These are phyloP conservation scores for Fusarium protoensiforme DNA, from an alignment of 2,329 filamentous ascomycete genomes.

Conservation along the genomic window DNA sequence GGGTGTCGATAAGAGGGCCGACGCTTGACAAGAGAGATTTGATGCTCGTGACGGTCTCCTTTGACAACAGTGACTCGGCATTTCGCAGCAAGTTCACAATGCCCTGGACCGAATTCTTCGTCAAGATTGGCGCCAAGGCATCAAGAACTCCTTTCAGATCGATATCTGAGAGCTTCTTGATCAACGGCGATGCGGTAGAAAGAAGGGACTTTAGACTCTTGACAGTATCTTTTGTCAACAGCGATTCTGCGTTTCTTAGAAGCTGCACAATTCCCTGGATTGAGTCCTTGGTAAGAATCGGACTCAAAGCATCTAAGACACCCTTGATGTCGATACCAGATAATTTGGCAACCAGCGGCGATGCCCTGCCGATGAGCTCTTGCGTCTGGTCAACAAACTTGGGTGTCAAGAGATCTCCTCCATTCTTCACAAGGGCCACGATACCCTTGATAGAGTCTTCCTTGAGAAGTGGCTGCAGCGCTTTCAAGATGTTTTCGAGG, in stretches of 20 bases:
- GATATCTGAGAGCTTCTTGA: conserved; percentile 22
- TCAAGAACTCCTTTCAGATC: conserved; percentile 46
- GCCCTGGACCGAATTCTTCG: conserved; percentile 46
- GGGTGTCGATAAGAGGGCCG: conserved; percentile 36
- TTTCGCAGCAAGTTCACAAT: conserved; percentile 47
- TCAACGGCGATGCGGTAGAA: conserved; percentile 25
- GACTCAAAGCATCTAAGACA: conserved; percentile 41
- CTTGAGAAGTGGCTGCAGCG: conserved; percentile 49
- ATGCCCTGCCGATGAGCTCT: conserved; percentile 33
- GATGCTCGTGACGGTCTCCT: conserved; percentile 35
- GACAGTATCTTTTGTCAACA: conserved; percentile 37
- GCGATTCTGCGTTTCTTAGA: conserved; percentile 39
- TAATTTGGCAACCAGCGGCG: conserved; percentile 40
- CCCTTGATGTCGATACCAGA: conserved; percentile 49
- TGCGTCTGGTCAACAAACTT: conserved; percentile 32
- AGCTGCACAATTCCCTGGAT: conserved; percentile 42
- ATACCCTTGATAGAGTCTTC: conserved; percentile 45
- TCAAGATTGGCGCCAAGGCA: conserved; percentile 48
- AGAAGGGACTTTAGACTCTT: conserved; percentile 41
- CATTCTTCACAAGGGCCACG: conserved; percentile 46
- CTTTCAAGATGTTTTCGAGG: conserved; percentile 44
- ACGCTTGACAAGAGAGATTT: conserved; percentile 31
- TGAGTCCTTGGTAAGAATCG: conserved; percentile 41
- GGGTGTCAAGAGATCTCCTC: conserved; percentile 38
- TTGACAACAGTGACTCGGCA: conserved; percentile 42